These are phyloP conservation scores for Ascochyta fabae DNA, from an alignment of 2,329 filamentous ascomycete species.

Conservation along the genomic window DNA sequence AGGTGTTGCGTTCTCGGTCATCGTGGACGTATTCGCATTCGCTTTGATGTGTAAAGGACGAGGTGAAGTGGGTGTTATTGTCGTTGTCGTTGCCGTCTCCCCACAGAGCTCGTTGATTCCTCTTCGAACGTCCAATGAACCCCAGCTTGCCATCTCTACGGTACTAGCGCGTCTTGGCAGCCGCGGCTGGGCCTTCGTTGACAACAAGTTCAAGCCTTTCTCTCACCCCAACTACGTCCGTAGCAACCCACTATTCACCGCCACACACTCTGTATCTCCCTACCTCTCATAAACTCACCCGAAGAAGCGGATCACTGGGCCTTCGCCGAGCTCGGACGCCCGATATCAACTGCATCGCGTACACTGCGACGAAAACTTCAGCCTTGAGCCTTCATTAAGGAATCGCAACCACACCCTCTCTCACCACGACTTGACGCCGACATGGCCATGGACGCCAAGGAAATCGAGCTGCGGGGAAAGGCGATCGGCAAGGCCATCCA, in stretches of 20 bases:
- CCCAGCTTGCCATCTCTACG: slow-evolving; percentile 1
- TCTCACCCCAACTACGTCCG: slow-evolving; percentile 1
- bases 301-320: slow-evolving; percentile 3
- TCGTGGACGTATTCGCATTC: slow-evolving; percentile 26
- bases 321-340: slow-evolving; percentile 9
- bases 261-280: background rate
- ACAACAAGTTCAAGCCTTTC: slow-evolving; percentile 8
- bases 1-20: slow-evolving; percentile 58
- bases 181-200: slow-evolving; percentile 7
- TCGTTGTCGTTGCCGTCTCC: background rate
- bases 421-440: background rate
- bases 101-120: background rate
- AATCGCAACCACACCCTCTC: background rate
- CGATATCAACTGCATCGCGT: slow-evolving; percentile 10
- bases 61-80: background rate
- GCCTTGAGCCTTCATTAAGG: background rate
- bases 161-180: slow-evolving; percentile 8
- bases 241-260: slow-evolving; percentile 9
- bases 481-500: slow-evolving; percentile 79
- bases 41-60: background rate
- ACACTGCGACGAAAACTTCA: background rate
- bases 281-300: background rate
- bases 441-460: slow-evolving; percentile 75
- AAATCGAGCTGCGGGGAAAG: slow-evolving; percentile 78
- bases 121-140: slow-evolving; percentile 5